Percentiles rank a stretch among this genome's conserved stretches.
Evolutionary conservation across 2,329 filamentous ascomycete species (phyloP).

Genomic region (Aspergillus sergii): DNA sequence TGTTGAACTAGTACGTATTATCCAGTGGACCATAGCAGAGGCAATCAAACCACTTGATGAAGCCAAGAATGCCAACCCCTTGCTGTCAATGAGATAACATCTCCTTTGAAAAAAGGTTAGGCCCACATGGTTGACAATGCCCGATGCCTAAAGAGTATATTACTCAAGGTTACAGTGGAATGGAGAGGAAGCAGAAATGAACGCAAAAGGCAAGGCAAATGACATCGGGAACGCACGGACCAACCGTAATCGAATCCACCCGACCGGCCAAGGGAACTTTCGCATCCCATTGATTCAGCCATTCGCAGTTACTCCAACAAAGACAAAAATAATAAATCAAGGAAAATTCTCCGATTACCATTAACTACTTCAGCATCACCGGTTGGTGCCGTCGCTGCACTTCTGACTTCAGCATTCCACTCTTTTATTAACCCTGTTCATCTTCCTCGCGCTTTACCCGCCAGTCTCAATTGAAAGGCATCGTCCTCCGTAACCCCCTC

Average conservation of each 20-base stretch:
- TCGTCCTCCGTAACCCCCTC: not conserved
- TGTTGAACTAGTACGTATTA: no score
- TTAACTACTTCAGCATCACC: conserved; percentile 11
- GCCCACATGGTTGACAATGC: not conserved
- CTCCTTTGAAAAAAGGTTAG: not conserved
- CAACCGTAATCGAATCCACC: not conserved
- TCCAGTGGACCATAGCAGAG: no score
- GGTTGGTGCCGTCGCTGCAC: conserved; percentile 13
- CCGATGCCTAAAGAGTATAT: not conserved
- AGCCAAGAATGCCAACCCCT: not conserved
- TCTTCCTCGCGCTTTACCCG: conserved; percentile 3
- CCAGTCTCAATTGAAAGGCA: not conserved
- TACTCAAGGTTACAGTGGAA: not conserved
- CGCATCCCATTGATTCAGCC: not conserved
- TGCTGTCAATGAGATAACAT: not conserved
- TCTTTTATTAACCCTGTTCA: conserved; percentile 6
- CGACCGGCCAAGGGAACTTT: not conserved
- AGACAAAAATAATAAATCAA: not conserved
- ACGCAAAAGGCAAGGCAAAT: not conserved
- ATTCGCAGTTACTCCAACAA: conserved; percentile 1
- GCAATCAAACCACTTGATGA: not conserved
- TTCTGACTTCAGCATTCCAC: conserved; percentile 1
- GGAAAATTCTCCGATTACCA: not conserved
- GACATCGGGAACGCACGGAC: conserved; percentile 17
- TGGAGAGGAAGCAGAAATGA: not conserved